Conservation (phyloP, 169 alveolate species). For the Eimeria tenella region DNA sequence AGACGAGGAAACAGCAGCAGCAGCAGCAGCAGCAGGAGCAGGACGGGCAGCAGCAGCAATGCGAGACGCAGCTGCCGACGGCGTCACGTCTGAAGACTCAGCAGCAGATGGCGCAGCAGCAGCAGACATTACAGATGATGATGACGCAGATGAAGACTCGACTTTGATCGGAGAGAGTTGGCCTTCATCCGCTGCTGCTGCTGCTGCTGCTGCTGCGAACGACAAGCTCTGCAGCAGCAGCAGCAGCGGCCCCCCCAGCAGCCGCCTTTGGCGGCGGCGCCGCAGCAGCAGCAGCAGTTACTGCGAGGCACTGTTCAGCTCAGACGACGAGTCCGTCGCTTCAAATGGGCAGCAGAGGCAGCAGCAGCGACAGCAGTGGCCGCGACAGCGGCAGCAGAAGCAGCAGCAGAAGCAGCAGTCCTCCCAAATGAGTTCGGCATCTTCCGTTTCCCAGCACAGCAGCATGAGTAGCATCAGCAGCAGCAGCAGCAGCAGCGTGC, state of each 20-base stretch:
- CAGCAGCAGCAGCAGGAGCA: constrained; percentile 25
- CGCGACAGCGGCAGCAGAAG: constrained; percentile 13
- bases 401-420: constrained; percentile 23
- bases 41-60: neutral
- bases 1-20: constrained; percentile 3
- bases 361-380: constrained; percentile 42
- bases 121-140: constrained; percentile 5
- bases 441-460: neutral
- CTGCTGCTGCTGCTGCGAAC: neutral
- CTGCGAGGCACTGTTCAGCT: constrained; percentile 28
- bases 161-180: neutral
- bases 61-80: neutral
- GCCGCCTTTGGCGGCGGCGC: neutral
- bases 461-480: constrained; percentile 19
- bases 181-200: neutral
- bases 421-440: neutral
- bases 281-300: constrained; percentile 56
- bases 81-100: neutral
- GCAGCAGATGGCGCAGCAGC: constrained; percentile 23
- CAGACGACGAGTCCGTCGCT: constrained; percentile 4
- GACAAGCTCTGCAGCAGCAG: neutral
- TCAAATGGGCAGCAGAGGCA: neutral
- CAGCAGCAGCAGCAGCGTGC: constrained; percentile 31
- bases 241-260: neutral
- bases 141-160: neutral